A percentile compares a stretch with the other conserved stretches of the same genome.
Conservation (phyloP, 208 protist species). For the Porcisia deanei region DNA sequence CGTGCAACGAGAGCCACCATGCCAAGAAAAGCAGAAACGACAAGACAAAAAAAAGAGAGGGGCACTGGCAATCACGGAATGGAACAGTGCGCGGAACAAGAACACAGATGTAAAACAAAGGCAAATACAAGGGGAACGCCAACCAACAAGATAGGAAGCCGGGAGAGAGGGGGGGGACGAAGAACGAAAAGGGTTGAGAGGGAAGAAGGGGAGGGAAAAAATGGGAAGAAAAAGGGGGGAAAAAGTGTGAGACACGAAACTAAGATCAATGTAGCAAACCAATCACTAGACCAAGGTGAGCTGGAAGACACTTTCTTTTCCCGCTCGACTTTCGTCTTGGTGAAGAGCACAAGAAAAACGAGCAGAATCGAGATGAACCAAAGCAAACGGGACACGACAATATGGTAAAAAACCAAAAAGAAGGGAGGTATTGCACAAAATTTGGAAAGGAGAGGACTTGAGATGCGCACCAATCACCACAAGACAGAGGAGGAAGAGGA, state of each 20-base stretch:
- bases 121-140: no score
- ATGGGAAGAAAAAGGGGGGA: neutral
- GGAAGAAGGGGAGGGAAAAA: neutral
- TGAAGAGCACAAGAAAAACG: neutral
- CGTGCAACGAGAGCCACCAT: neutral
- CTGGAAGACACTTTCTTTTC: neutral
- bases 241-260: neutral
- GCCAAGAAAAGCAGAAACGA: neutral
- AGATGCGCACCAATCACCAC: neutral
- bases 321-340: neutral
- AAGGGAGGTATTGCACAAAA: neutral
- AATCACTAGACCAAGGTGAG: neutral
- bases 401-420: neutral
- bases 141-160: neutral
- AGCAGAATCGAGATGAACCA: neutral
- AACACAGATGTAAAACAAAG: no score
- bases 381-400: neutral
- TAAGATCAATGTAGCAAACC: neutral
- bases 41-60: no score
- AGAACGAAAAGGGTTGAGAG: neutral
- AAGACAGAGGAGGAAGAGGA: neutral
- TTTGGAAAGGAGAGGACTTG: neutral
- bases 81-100: no score
- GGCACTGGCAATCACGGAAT: no score
- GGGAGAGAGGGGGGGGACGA: neutral